Percentiles rank a stretch among this genome's conserved stretches.
These are phyloP conservation scores for Aspergillus sp. DNA, from an alignment of 2,329 filamentous ascomycete species.

Conservation along the genomic window DNA sequence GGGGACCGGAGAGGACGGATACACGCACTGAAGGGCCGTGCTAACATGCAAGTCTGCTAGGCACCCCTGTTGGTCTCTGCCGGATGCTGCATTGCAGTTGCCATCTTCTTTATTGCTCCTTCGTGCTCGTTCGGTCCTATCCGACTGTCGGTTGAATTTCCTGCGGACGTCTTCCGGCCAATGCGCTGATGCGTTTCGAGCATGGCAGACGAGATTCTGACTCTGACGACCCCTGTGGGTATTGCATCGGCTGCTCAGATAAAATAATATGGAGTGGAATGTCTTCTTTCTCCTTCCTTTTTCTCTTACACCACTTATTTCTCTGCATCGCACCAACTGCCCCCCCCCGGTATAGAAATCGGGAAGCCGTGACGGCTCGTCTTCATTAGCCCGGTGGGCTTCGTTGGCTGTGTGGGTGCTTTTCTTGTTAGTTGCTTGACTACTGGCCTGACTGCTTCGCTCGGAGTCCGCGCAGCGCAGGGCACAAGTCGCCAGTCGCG, in stretches of 20 bases:
- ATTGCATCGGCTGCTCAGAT: not conserved
- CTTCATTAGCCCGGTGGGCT: not conserved
- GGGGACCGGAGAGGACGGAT: no score
- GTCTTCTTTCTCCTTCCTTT: not conserved
- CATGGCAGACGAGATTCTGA: no score
- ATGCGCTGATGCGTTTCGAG: no score
- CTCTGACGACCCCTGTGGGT: not conserved
- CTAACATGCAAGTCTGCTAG: no score
- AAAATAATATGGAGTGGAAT: not conserved
- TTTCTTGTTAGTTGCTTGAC: not conserved
- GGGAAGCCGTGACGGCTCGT: conserved; percentile 3
- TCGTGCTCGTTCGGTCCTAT: no score
- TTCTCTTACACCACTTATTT: not conserved
- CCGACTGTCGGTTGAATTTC: no score
- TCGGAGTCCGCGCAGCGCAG: not conserved
- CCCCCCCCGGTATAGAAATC: conserved; percentile 6
- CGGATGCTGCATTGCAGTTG: no score
- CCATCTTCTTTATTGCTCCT: no score
- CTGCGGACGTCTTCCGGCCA: no score
- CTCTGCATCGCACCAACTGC: not conserved
- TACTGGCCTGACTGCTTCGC: not conserved
- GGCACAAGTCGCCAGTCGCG: not conserved
- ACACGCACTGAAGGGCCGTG: no score
- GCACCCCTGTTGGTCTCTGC: no score
- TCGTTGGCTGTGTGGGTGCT: not conserved